Base-by-base conservation (phyloP, 176 grass and related monocot genomes). In the Canna indica region DNA sequence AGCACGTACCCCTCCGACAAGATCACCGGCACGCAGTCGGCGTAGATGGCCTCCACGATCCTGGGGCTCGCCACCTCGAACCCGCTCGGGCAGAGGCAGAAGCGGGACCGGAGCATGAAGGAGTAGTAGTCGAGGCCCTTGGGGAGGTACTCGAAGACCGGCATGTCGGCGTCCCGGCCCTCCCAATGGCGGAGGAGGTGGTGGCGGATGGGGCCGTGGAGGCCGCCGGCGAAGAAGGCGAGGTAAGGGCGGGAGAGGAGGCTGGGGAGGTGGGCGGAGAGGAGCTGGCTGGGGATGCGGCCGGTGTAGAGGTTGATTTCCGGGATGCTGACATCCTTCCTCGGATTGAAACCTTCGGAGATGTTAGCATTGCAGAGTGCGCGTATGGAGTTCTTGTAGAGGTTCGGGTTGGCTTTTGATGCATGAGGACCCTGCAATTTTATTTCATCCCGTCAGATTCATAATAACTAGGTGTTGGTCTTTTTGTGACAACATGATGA, bases 51-150 rank as follows among this genome's bases (percentile, higher is more conserved):
- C 77, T 95, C 91, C 36, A 90, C 91, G 39, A 95, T 72, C 16
- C 87, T 65, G 47, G 84, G 82, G 77, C 87, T 95, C 56, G 91
- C 87, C 59, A 95, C 91, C 84, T 90, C 81, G 48, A 68, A 70
- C 59, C 87, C 80, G 67, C 91, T 95, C 4, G 87, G 91, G 82
- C 87, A 95, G 38, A 90, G 75, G 72, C 91, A 95, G 79, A 95
- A 90, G 17, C 87, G 82, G 27, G 87, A 79, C 0, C 68, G 57
- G 53, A 80, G 75, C 84, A 90, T 83, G 78, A 54, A 85, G 0
- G 48, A 38, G 81, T 79, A 88, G 71, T 95, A 95, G 78, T 85
- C 59, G 45, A 78, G 50, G 34, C 56, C 63, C 46, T 46, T 2
- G 0, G 72, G 77, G 63, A 86, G 57, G 64, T 77, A 80, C 77